These are phyloP conservation scores for Gossypium schwendimanii DNA, from an alignment of 441 rosid species.

Conservation along the genomic window DNA sequence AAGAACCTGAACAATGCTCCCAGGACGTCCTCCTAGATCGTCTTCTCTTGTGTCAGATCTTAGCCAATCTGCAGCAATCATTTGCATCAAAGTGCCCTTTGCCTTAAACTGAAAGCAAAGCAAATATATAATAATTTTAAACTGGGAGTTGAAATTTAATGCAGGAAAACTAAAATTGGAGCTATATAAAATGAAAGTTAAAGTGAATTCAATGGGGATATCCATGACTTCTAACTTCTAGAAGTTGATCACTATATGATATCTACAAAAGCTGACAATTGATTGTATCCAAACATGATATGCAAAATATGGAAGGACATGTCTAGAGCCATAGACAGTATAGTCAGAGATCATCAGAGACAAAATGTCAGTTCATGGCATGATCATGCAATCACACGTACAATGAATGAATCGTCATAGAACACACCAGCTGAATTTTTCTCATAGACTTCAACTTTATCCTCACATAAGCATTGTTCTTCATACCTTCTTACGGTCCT, in stretches of 20 bases:
- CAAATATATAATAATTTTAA: background rate
- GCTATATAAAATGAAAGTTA: background rate
- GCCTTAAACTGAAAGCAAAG: conserved; percentile 58
- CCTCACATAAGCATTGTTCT: conserved; percentile 6
- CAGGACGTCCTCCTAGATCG: conserved; percentile 82
- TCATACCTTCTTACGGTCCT: conserved; percentile 73
- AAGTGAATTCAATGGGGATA: background rate
- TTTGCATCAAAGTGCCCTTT: conserved; percentile 79
- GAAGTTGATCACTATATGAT: background rate
- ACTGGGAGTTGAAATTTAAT: conserved; percentile 5
- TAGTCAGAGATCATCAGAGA: conserved; percentile 1
- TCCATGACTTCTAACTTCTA: conserved; percentile 8
- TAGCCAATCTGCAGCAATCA: conserved; percentile 98
- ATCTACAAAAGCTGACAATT: background rate
- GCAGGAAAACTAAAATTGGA: background rate
- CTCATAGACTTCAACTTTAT: conserved; percentile 4
- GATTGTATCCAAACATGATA: background rate
- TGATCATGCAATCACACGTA: background rate
- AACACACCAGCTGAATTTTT: background rate
- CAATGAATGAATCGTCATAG: conserved; percentile 1
- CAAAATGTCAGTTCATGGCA: background rate
- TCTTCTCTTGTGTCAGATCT: conserved; percentile 89
- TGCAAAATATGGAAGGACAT: background rate
- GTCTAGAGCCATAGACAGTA: background rate
- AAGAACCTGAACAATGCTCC: conserved; percentile 83